These are phyloP conservation scores for Mortierella sp. DNA, from an alignment of 371 early-diverging fungal species.

Conservation along the genomic window DNA sequence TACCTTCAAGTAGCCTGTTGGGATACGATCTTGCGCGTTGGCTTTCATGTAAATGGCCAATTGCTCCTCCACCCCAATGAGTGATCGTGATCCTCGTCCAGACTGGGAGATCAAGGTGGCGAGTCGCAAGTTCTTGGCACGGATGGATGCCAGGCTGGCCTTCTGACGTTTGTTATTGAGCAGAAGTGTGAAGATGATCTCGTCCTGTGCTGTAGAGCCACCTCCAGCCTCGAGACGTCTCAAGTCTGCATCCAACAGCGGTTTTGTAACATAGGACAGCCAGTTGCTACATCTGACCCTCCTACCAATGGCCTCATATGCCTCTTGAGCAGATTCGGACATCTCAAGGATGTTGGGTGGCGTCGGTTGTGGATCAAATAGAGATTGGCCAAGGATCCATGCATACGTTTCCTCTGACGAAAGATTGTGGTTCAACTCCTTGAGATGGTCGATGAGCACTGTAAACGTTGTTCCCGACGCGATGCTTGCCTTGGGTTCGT, in stretches of 20 bases:
- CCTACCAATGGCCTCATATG: constrained; percentile 43
- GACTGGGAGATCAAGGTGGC: constrained; percentile 77
- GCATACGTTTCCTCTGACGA: constrained; percentile 50
- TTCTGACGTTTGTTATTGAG: constrained; percentile 60
- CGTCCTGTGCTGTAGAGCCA: constrained; percentile 55
- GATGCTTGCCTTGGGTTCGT: constrained; percentile 42
- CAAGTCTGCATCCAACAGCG: constrained; percentile 53
- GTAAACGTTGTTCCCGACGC: constrained; percentile 34
- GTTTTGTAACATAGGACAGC: constrained; percentile 53
- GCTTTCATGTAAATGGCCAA: constrained; percentile 55
- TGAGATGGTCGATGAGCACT: constrained; percentile 29
- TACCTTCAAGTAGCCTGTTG: constrained; percentile 58
- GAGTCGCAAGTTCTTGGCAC: constrained; percentile 67
- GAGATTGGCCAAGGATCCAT: constrained; percentile 63
- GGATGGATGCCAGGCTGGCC: constrained; percentile 68
- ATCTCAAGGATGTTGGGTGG: constrained; percentile 18
- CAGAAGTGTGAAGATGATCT: constrained; percentile 58
- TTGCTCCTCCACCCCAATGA: constrained; percentile 64
- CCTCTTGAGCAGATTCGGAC: constrained; percentile 20
- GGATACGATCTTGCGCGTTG: constrained; percentile 26
- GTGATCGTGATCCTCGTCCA: constrained; percentile 60
- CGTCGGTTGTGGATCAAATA: constrained; percentile 48
- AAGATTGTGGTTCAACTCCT: constrained; percentile 26
- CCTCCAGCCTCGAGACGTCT: constrained; percentile 19
- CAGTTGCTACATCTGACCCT: constrained; percentile 50